A percentile compares a stretch with the other conserved stretches of the same genome.
These are phyloP conservation scores for Thermothielavioides terrestris DNA, from an alignment of 495 filamentous ascomycete genomes.

Conservation along the genomic window DNA sequence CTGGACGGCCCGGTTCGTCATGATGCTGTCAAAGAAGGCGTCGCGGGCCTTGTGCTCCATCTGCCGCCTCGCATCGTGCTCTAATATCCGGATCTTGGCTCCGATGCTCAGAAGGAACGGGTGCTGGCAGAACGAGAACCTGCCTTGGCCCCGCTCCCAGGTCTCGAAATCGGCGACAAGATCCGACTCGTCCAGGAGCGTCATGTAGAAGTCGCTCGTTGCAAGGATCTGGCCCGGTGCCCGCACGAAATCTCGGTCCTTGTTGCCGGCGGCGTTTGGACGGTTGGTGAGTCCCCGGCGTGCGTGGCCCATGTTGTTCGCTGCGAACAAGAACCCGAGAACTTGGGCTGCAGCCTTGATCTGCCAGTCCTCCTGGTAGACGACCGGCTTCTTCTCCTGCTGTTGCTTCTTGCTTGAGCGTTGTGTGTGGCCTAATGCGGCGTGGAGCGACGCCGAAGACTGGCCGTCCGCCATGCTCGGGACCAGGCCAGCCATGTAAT, in stretches of 20 bases:
- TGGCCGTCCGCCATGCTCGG: conserved; percentile 58
- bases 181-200: conserved; percentile 74
- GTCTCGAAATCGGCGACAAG: conserved; percentile 80
- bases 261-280: neutral
- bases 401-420: conserved; percentile 35
- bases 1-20: conserved; percentile 61
- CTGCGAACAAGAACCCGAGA: conserved; percentile 74
- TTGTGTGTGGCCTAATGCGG: conserved; percentile 55
- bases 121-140: conserved; percentile 89
- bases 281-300: conserved; percentile 15
- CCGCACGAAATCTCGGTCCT: conserved; percentile 23
- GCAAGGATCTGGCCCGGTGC: conserved; percentile 42
- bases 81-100: conserved; percentile 87
- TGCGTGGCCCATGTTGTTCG: conserved; percentile 54
- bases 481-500: conserved; percentile 57
- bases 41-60: conserved; percentile 87
- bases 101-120: conserved; percentile 91
- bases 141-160: conserved; percentile 69
- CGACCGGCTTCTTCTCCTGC: conserved; percentile 46
- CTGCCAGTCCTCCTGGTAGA: conserved; percentile 88
- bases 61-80: conserved; percentile 82
- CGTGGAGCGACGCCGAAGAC: conserved; percentile 58
- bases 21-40: conserved; percentile 84
- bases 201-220: conserved; percentile 81
- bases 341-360: conserved; percentile 72